These are phyloP conservation scores for Helminthosporium solani DNA, from an alignment of 2,329 filamentous ascomycete species.

Conservation along the genomic window DNA sequence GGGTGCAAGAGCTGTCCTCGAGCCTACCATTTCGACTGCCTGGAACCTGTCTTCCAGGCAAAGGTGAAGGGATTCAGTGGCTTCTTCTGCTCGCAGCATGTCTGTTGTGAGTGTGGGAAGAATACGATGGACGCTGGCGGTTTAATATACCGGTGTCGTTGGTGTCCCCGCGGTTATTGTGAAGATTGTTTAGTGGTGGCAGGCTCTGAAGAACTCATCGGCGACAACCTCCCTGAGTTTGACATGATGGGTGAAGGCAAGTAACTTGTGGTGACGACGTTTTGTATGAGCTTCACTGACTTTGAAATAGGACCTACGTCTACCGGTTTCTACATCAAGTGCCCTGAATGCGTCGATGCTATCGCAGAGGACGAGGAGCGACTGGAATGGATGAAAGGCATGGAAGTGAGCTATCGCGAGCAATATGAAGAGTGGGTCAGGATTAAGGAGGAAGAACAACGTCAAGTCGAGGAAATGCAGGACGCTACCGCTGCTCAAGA, in stretches of 20 bases:
- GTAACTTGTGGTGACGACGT: not conserved
- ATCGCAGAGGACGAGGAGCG: constrained; percentile 19
- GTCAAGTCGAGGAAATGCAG: constrained; percentile 14
- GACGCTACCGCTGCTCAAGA: constrained; percentile 1
- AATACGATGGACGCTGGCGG: constrained; percentile 53
- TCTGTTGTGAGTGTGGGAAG: constrained; percentile 55
- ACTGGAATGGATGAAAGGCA: constrained; percentile 24
- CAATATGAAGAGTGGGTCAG: constrained; percentile 25
- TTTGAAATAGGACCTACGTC: constrained; percentile 20
- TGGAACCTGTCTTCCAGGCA: constrained; percentile 44
- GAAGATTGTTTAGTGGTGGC: constrained; percentile 57
- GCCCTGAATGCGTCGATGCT: constrained; percentile 43
- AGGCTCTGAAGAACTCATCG: constrained; percentile 52
- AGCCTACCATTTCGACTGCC: constrained; percentile 55
- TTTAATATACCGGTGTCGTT: constrained; percentile 55
- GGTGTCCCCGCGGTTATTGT: constrained; percentile 58
- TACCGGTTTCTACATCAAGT: constrained; percentile 57
- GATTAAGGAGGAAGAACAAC: constrained; percentile 17
- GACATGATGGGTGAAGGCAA: constrained; percentile 50
- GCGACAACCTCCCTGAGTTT: constrained; percentile 54
- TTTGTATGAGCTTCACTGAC: not conserved
- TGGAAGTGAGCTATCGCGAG: constrained; percentile 24
- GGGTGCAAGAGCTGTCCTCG: constrained; percentile 57
- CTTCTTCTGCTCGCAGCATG: constrained; percentile 60
- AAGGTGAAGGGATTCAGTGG: constrained; percentile 46